A percentile compares a stretch with the other conserved stretches of the same genome.
Conservation (phyloP, 2,329 filamentous ascomycete genomes). For the Capronia americana region DNA sequence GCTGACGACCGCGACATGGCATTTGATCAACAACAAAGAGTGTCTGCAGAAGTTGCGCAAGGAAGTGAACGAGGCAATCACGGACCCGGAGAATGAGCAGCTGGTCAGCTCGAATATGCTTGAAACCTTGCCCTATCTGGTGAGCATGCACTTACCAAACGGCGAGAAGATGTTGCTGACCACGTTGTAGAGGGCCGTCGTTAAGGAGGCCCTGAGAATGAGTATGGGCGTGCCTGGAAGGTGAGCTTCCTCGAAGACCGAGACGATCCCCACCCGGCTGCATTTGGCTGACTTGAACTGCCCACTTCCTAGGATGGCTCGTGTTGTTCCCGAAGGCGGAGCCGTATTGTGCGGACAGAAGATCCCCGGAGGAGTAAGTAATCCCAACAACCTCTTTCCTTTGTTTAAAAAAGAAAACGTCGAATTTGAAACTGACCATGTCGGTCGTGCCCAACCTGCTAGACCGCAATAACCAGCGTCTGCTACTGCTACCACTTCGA, state of each 20-base stretch:
- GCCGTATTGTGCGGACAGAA: conserved; percentile 15
- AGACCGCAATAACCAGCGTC: conserved; percentile 19
- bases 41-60: conserved; percentile 22
- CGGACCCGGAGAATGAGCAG: conserved; percentile 1
- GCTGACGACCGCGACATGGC: conserved; percentile 25
- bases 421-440: too few relatives aligned
- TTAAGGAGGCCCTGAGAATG: conserved; percentile 27
- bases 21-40: conserved; percentile 22
- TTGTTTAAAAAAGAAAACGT: too few relatives aligned
- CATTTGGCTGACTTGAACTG: background rate
- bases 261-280: background rate
- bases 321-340: conserved; percentile 22
- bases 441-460: background rate
- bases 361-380: conserved; percentile 19
- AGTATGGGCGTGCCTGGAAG: conserved; percentile 20
- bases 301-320: conserved; percentile 7
- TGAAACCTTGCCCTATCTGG: conserved; percentile 25
- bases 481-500: conserved; percentile 25
- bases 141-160: background rate
- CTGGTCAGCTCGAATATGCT: conserved; percentile 21
- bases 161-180: background rate
- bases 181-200: conserved; percentile 18
- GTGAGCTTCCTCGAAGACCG: conserved; percentile 3
- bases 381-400: too few relatives aligned
- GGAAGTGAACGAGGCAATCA: conserved; percentile 27